These are phyloP conservation scores for Cladosporium cucumerinum DNA, from an alignment of 2,329 filamentous ascomycete genomes.

Conservation along the genomic window DNA sequence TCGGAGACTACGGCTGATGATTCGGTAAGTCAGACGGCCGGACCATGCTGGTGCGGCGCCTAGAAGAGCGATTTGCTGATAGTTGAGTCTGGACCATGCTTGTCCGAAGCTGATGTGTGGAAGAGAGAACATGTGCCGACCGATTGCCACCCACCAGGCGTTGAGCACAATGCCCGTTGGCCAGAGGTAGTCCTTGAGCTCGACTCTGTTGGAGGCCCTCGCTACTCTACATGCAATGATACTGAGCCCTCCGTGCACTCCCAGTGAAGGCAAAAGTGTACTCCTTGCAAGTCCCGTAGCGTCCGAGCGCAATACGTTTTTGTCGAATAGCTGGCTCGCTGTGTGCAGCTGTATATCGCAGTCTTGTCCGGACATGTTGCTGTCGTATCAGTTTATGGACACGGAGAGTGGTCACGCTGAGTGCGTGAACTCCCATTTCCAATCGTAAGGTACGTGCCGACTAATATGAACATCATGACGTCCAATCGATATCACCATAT, in stretches of 20 bases:
- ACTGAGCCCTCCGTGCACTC: constrained; percentile 52
- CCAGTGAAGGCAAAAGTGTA: constrained; percentile 54
- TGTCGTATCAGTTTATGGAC: not conserved
- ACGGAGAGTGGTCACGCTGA: not conserved
- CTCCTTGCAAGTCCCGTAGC: constrained; percentile 51
- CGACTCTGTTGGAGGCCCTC: constrained; percentile 52
- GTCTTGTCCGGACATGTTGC: not conserved
- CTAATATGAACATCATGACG: not conserved
- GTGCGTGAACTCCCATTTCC: not conserved
- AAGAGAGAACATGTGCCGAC: constrained; percentile 45
- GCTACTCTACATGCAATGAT: constrained; percentile 52
- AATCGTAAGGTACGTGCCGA: not conserved
- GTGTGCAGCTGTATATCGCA: not conserved
- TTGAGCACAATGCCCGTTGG: constrained; percentile 44
- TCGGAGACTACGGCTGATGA: constrained; percentile 48
- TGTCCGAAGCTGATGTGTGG: constrained; percentile 45
- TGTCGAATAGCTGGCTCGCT: constrained; percentile 11
- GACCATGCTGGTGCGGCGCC: constrained; percentile 58
- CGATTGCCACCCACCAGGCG: constrained; percentile 60
- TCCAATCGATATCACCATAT: not conserved
- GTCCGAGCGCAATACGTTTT: constrained; percentile 25
- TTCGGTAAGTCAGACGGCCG: constrained; percentile 53
- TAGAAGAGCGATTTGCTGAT: constrained; percentile 55
- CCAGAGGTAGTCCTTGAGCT: constrained; percentile 59
- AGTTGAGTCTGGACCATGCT: constrained; percentile 49